Percentiles rank a stretch among this genome's conserved stretches.
phyloP scores from a whole-genome alignment of 768 basidiomycete species.

The Russula griseocarnosa region DNA sequence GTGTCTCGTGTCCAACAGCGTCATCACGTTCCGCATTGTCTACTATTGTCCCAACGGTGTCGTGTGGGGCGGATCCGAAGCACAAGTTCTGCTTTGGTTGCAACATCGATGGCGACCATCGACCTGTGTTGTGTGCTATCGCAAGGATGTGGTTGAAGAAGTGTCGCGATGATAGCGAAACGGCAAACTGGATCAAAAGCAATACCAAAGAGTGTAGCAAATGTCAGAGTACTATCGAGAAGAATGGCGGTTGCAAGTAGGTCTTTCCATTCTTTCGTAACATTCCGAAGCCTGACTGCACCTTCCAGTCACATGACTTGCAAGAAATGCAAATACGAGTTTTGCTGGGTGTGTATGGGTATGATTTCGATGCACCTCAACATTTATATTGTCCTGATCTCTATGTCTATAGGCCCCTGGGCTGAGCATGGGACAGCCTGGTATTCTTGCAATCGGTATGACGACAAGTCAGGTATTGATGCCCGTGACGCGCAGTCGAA shows the following conservation, averaged over 20 bases:
- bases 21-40: slow-evolving; percentile 69
- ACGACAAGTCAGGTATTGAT: slow-evolving; percentile 84
- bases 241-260: slow-evolving; percentile 99
- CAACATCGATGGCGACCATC: slow-evolving; percentile 79
- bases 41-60: slow-evolving; percentile 82
- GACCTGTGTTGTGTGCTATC: slow-evolving; percentile 84
- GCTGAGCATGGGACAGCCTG: slow-evolving; percentile 93
- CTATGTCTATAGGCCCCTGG: slow-evolving; percentile 76
- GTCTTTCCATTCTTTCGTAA: slow-evolving; percentile 36
- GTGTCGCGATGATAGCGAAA: slow-evolving; percentile 96
- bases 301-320: slow-evolving; percentile 93
- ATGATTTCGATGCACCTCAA: slow-evolving; percentile 28
- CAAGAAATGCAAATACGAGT: slow-evolving; percentile 98
- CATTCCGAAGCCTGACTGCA: slow-evolving; percentile 23
- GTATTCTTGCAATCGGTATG: slow-evolving; percentile 98
- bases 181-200: slow-evolving; percentile 99
- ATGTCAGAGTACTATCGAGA: slow-evolving; percentile 98
- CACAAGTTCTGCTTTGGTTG: slow-evolving; percentile 97
- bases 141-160: slow-evolving; percentile 96
- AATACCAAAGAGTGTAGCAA: slow-evolving; percentile 98
- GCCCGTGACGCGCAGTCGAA: slow-evolving; percentile 89
- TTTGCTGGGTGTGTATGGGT: slow-evolving; percentile 99
- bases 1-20: slow-evolving; percentile 85
- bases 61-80: slow-evolving; percentile 62
- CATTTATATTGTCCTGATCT: slow-evolving; percentile 36